Evolutionary conservation across 1,284 basidiomycete genomes (phyloP).

Genomic region (Ceratobasidium sp.): DNA sequence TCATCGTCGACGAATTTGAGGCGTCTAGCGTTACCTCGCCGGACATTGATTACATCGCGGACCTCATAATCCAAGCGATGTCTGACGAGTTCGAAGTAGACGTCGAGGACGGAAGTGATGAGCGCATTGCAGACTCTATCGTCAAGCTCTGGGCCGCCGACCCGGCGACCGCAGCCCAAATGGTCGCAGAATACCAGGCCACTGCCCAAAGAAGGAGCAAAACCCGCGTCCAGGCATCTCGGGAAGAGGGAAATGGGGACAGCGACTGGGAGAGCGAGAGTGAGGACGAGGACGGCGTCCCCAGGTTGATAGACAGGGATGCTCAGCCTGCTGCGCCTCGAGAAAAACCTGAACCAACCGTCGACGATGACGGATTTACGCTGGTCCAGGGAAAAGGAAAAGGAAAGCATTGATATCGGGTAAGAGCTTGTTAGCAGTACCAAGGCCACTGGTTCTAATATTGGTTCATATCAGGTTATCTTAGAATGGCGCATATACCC

Average conservation of each 20-base stretch:
- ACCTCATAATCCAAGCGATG: conserved; percentile 79
- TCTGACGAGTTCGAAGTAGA: conserved; percentile 82
- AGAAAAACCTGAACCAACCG: conserved; percentile 61
- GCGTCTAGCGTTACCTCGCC: conserved; percentile 54
- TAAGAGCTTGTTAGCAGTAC: background rate
- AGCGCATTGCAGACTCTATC: conserved; percentile 72
- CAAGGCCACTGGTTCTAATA: background rate
- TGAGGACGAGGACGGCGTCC: conserved; percentile 58
- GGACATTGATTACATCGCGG: conserved; percentile 77
- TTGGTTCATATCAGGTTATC: background rate
- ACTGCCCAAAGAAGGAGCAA: conserved; percentile 66
- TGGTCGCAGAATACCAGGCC: conserved; percentile 63
- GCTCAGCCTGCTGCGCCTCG: conserved; percentile 42
- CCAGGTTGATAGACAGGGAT: conserved; percentile 58
- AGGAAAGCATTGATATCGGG: conserved; percentile 42
- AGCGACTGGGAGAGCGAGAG: conserved; percentile 53
- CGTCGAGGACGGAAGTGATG: conserved; percentile 81
- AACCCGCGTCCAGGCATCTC: conserved; percentile 60
- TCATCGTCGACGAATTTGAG: conserved; percentile 86
- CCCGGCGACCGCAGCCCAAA: conserved; percentile 53
- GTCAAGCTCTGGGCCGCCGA: conserved; percentile 68
- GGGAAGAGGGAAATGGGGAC: conserved; percentile 53
- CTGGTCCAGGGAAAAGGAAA: conserved; percentile 72
- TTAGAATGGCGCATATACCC: conserved; percentile 27
- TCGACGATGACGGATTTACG: conserved; percentile 90